Base-by-base conservation (phyloP, 1,284 basidiomycete genomes). In the Fomitiporia mediterranea region DNA sequence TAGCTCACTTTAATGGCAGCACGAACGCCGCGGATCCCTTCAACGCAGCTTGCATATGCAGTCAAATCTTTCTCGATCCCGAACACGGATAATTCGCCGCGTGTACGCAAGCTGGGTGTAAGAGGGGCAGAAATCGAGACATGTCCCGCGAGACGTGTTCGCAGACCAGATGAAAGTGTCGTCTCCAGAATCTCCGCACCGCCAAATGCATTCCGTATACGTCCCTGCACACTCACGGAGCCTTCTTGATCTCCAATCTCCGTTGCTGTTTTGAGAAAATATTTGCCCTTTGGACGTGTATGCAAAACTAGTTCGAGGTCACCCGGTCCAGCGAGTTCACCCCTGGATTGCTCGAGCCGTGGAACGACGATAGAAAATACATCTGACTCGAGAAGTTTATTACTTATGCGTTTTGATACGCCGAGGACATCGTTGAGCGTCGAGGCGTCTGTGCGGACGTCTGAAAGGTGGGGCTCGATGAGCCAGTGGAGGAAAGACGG, bases 231-330 rank as follows among this genome's bases (percentile, higher is more conserved):
- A 56, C 86, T 91, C 86, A 91, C 92, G 53, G 77, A 92, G 6
- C 93, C 96, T 69, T 98, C 96, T 51, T 89, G 90, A 56, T 97
- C 94, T 7, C 97, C 97, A 3, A 98, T 78, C 66, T 98, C 94
- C 1, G 96, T 98, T 1, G 90, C 83, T 0, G 87, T 93, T 65
- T 91, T 94, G 21, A 96, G 68, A 65, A 84, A 94, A 63, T 89
- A 84, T 30, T 91, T 74, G 1, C 91, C 85, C 51, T 82, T 82
- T 68, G 97, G 94, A 43, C 80, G 80, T 9, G 92, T 81, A 38
- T 79, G 77, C 65, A 97, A 81, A 0, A 97, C 81, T 38, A 98
- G 69, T 66, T 98, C 93, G n/a, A 98, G 83, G 63, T 93, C 92
- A 34, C 84, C 80, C 0, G 74, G 69, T 19, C 75, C 70, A 0